Evolutionary conservation across 1,139 yeast genomes (phyloP).

Genomic region (Protomyces arabidopsidicola): DNA sequence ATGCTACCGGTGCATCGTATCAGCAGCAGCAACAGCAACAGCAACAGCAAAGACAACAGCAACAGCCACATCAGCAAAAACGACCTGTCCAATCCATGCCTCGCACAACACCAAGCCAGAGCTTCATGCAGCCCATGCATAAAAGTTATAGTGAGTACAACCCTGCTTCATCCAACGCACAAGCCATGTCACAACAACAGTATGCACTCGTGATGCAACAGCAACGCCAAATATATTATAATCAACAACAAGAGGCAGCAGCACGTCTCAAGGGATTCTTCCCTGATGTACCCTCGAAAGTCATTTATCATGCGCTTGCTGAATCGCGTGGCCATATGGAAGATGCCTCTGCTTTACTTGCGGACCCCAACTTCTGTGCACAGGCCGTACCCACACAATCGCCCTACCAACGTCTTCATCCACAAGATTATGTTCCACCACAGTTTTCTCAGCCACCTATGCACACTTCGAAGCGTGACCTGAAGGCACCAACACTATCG

Average conservation of each 20-base stretch:
- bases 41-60: not conserved
- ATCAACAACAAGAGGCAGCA: not conserved
- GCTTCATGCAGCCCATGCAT: not conserved
- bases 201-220: not conserved
- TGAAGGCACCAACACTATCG: slow-evolving; percentile 22
- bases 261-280: slow-evolving; percentile 11
- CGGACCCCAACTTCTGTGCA: not conserved
- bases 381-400: not conserved
- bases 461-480: slow-evolving; percentile 8
- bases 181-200: not conserved
- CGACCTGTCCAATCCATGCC: not conserved
- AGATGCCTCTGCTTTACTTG: slow-evolving; percentile 16
- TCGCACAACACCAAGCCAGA: not conserved
- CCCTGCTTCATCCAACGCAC: not conserved
- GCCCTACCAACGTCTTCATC: not conserved
- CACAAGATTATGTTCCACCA: not conserved
- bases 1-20: not conserved
- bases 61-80: not conserved
- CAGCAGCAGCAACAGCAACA: not conserved
- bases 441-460: not conserved
- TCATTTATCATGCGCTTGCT: slow-evolving; percentile 11
- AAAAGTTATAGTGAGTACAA: not conserved
- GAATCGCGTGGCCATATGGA: slow-evolving; percentile 13
- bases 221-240: not conserved
- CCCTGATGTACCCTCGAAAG: slow-evolving; percentile 12